Conservation (phyloP, 768 basidiomycete species). For the Trametes meyenii region DNA sequence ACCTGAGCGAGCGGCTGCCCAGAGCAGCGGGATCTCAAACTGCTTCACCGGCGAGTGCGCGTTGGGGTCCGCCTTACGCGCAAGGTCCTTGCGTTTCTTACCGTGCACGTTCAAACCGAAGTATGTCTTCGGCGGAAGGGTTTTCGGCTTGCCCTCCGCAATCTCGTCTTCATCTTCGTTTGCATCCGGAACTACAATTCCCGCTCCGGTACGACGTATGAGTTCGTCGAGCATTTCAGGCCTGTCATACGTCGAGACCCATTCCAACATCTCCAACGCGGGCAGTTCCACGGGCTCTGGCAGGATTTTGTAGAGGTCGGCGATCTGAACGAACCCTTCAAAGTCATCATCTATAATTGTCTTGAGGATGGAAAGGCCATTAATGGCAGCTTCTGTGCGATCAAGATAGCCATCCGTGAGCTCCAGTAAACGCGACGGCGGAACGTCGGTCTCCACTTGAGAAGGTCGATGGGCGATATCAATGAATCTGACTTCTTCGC, state of each 20-base stretch:
- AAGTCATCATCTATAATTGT: constrained; percentile 50
- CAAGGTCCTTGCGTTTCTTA: constrained; percentile 61
- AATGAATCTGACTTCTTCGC: constrained; percentile 48
- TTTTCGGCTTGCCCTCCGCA: constrained; percentile 25
- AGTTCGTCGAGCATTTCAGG: constrained; percentile 58
- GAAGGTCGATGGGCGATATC: constrained; percentile 57
- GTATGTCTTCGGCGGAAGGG: constrained; percentile 46
- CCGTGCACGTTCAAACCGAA: constrained; percentile 65
- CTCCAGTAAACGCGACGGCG: constrained; percentile 44
- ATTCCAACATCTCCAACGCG: constrained; percentile 22
- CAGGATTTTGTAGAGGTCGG: constrained; percentile 46
- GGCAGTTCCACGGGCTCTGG: constrained; percentile 35
- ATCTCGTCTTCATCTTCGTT: constrained; percentile 30
- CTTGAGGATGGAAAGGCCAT: constrained; percentile 35
- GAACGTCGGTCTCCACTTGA: constrained; percentile 41
- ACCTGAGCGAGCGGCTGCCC: constrained; percentile 43
- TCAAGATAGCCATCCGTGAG: constrained; percentile 3
- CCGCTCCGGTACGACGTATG: constrained; percentile 53
- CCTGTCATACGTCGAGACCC: constrained; percentile 45
- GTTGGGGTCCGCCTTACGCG: constrained; percentile 52
- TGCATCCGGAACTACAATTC: constrained; percentile 27
- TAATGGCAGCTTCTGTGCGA: background rate
- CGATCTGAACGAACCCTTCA: constrained; percentile 51
- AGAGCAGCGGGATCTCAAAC: constrained; percentile 37
- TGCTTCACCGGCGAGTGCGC: constrained; percentile 26